Evolutionary conservation across 495 filamentous ascomycete genomes (phyloP).

Genomic region (Aspergillus heteromorphus): DNA sequence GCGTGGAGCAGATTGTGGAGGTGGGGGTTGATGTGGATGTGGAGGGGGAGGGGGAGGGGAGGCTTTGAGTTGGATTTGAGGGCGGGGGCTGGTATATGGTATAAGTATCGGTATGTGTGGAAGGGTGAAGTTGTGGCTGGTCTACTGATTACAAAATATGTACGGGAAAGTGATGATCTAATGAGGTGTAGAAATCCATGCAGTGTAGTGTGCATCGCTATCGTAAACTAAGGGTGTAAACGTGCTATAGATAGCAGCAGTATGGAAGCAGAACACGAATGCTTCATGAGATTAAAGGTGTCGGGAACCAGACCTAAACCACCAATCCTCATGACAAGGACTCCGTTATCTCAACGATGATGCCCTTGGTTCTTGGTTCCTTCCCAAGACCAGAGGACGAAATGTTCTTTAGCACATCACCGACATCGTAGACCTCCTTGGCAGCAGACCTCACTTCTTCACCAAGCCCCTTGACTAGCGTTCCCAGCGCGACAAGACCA

Average conservation of each 20-base stretch:
- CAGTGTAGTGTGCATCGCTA: slow-evolving; percentile 6
- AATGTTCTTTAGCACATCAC: slow-evolving; percentile 29
- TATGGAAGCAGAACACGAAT: not conserved
- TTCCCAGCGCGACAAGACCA: slow-evolving; percentile 76
- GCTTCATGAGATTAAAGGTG: not conserved
- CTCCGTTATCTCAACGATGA: slow-evolving; percentile 41
- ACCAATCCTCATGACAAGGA: slow-evolving; percentile 19
- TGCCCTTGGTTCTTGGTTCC: slow-evolving; percentile 46
- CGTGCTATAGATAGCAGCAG: not conserved
- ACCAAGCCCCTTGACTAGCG: slow-evolving; percentile 46
- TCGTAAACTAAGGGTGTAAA: slow-evolving; percentile 11
- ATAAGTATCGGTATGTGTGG: not conserved
- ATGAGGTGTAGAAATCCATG: not conserved
- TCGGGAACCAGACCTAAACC: not conserved
- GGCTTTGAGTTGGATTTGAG: slow-evolving; percentile 35
- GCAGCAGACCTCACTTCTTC: slow-evolving; percentile 46
- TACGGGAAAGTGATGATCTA: no score
- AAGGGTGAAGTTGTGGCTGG: not conserved
- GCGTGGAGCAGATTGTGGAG: slow-evolving; percentile 86
- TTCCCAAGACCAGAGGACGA: slow-evolving; percentile 34
- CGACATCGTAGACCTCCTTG: slow-evolving; percentile 44
- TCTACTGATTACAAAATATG: no score
- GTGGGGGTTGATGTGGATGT: slow-evolving; percentile 62
- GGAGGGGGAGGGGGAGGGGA: slow-evolving; percentile 48
- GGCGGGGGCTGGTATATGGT: no score